Evolutionary conservation across 2,329 filamentous ascomycete genomes (phyloP).

Genomic region (Aurifilum marmelostoma): DNA sequence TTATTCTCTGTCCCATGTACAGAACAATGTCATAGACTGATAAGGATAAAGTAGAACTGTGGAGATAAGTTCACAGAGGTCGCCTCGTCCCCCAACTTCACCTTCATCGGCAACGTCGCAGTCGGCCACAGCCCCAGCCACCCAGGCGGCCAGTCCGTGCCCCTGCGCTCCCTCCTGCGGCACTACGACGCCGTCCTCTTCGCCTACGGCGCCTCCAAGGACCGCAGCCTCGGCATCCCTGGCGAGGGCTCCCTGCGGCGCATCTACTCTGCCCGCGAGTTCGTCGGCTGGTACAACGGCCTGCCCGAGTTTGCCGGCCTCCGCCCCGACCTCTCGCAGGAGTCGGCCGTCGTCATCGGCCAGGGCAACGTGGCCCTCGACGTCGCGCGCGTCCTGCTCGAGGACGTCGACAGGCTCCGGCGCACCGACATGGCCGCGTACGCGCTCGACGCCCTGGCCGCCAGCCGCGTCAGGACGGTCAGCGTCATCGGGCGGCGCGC

Average conservation of each 20-base stretch:
- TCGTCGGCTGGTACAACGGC: conserved; percentile 99
- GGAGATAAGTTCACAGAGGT: conserved; percentile 92
- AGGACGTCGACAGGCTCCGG: conserved; percentile 71
- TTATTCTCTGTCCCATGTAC: too few species aligned
- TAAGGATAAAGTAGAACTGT: conserved; percentile 69
- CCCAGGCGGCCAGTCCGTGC: conserved; percentile 55
- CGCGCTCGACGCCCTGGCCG: conserved; percentile 73
- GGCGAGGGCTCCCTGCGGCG: conserved; percentile 75
- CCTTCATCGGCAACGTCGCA: conserved; percentile 86
- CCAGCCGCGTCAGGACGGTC: conserved; percentile 76
- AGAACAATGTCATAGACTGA: not conserved
- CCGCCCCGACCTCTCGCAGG: conserved; percentile 71
- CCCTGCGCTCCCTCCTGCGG: conserved; percentile 68
- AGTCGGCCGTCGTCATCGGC: conserved; percentile 85
- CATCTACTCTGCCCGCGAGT: conserved; percentile 85
- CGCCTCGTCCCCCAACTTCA: conserved; percentile 79
- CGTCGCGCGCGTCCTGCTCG: conserved; percentile 84
- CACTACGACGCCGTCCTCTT: conserved; percentile 94
- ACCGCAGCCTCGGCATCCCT: conserved; percentile 76
- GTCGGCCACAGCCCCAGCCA: conserved; percentile 61
- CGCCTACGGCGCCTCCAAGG: conserved; percentile 87
- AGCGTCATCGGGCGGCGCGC: conserved; percentile 88
- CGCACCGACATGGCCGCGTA: conserved; percentile 89
- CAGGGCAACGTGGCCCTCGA: conserved; percentile 97
- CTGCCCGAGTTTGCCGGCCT: conserved; percentile 78